Conservation (phyloP, 2,329 filamentous ascomycete species). For the Xylariomycetidae sp. region DNA sequence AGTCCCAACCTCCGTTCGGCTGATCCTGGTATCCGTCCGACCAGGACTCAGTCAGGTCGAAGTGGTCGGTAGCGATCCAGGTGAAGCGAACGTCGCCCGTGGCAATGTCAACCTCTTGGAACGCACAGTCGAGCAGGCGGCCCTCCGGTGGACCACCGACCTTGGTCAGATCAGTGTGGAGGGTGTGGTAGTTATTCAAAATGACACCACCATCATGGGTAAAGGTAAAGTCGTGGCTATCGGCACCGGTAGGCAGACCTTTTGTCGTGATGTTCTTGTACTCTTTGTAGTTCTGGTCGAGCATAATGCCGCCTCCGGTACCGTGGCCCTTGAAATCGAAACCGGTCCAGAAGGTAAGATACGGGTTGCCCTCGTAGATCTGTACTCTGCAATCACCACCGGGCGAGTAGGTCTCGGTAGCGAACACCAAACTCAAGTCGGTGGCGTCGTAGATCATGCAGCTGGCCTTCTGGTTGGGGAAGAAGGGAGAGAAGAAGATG, state of each 20-base stretch:
- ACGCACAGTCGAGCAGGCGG: conserved; percentile 29
- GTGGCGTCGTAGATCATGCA: conserved; percentile 19
- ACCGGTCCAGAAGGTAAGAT: conserved; percentile 32
- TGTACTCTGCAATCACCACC: conserved; percentile 21
- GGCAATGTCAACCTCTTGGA: conserved; percentile 32
- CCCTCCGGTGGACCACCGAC: conserved; percentile 27
- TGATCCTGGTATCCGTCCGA: conserved; percentile 5
- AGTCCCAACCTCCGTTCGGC: conserved; percentile 24
- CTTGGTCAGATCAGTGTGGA: conserved; percentile 23
- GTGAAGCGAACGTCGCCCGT: conserved; percentile 32
- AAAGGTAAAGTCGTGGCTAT: conserved; percentile 39
- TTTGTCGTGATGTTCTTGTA: conserved; percentile 32
- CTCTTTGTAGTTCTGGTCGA: conserved; percentile 30
- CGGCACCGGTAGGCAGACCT: conserved; percentile 27
- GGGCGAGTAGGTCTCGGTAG: conserved; percentile 14
- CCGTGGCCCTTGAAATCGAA: conserved; percentile 21
- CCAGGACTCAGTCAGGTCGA: conserved; percentile 12
- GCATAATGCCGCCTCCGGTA: conserved; percentile 22
- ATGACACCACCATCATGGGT: conserved; percentile 35
- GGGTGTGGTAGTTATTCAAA: conserved; percentile 34
- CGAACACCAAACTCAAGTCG: conserved; percentile 22
- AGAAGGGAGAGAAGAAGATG: conserved; percentile 14
- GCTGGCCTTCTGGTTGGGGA: conserved; percentile 4
- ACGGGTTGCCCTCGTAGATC: conserved; percentile 23
- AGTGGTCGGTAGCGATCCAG: conserved; percentile 29